phyloP scores from a whole-genome alignment of 805 yeast species.

The Candida berthetii region DNA sequence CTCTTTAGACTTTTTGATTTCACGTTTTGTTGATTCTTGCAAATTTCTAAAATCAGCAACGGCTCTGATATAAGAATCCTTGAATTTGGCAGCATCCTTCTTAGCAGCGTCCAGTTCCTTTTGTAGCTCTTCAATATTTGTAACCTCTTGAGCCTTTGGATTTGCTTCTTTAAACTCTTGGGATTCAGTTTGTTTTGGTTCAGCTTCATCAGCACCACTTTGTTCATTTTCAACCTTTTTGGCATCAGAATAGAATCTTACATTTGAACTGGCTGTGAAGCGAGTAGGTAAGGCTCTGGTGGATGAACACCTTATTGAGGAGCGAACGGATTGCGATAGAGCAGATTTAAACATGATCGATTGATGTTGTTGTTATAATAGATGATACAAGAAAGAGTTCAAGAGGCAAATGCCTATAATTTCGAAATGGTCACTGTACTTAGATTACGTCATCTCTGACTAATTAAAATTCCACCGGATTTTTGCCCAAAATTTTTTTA shows the following conservation, averaged over 20 bases:
- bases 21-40: constrained; percentile 24
- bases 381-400: too few species aligned
- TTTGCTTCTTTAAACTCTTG: neutral
- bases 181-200: neutral
- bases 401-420: too few species aligned
- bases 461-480: too few species aligned
- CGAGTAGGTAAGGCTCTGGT: neutral
- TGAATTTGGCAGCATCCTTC: constrained; percentile 19
- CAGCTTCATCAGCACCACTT: too few species aligned
- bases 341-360: neutral
- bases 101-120: constrained; percentile 7
- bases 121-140: neutral
- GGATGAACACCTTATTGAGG: neutral
- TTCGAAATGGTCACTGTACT: too few species aligned
- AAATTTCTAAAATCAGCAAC: constrained; percentile 23
- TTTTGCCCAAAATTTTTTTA: too few species aligned
- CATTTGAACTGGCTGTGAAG: neutral
- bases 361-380: neutral
- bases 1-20: constrained; percentile 22
- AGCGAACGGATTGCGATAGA: neutral
- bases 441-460: too few species aligned
- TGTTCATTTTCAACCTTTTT: neutral
- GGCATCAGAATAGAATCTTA: neutral
- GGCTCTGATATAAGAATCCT: constrained; percentile 20
- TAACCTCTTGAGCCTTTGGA: neutral